These are phyloP conservation scores for Triticum timopheevii DNA, from an alignment of 176 grass and related monocot species.

Conservation along the genomic window DNA sequence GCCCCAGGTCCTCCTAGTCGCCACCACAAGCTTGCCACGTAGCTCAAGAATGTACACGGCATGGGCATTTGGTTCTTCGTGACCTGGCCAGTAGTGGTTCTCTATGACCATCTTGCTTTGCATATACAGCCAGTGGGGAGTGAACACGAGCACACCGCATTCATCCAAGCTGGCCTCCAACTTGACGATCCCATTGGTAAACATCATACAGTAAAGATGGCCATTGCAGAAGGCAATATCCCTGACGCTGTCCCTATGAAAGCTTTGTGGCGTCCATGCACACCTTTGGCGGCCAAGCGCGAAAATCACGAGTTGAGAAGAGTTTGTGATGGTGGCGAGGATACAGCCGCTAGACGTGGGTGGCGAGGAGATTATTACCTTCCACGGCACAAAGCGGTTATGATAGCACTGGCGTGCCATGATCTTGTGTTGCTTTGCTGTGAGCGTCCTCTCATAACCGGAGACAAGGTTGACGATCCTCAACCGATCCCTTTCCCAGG, in stretches of 20 bases:
- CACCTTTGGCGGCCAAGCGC: not conserved
- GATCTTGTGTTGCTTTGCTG: no score
- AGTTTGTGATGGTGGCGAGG: no score
- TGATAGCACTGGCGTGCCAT: no score
- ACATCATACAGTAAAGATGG: not conserved
- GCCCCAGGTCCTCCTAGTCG: not conserved
- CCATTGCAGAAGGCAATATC: not conserved
- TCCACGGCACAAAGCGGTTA: no score
- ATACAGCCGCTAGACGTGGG: no score
- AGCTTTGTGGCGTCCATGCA: not conserved
- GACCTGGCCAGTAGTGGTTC: no score
- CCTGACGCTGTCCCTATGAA: not conserved
- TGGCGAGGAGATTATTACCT: no score
- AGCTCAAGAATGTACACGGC: not conserved
- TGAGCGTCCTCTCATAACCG: no score
- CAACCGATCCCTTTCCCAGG: not conserved
- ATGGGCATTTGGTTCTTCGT: not conserved
- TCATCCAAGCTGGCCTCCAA: not conserved
- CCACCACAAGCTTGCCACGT: not conserved
- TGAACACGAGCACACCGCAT: no score
- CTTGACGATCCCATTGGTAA: no score
- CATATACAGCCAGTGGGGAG: not conserved
- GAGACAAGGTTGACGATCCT: not conserved
- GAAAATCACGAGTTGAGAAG: not conserved
- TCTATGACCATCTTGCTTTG: not conserved